Evolutionary conservation across 306 rosid genomes (phyloP), one percentile per base, ranked within the genome.

Genomic region (Vigna radiata): DNA sequence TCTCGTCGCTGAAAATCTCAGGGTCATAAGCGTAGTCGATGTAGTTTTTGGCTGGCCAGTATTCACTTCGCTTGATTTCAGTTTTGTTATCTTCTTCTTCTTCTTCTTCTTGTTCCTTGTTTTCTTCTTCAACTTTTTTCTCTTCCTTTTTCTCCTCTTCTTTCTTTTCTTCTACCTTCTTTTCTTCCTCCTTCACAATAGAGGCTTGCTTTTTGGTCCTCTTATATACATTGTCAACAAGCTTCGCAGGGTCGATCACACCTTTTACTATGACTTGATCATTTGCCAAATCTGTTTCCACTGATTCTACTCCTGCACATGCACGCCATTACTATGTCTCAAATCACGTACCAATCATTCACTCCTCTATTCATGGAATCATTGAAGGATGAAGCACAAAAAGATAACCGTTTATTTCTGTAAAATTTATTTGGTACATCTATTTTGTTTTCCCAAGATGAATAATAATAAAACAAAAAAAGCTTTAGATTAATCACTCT

Each of bases 1-100:
- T 91, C 56, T 91, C 97, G 27, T 91, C 97, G 55, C 97, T 91
- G 90, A 91, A 89, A 58, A 91, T 46, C 81, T 82, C 82, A 6
- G 88, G 85, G 14, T 73, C 74, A 75, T 86, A 79, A 16, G 78
- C 77, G 25, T 81, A 80, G 72, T 91, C 94, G 7, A 76, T 44
- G 75, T 75, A 36, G 85, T 71, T 43, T 60, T 31, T 84, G 1
- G 90, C 14, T 8, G 91, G 89, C 89, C 85, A 84, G 37, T 82
- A 81, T 49, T 90, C 90, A 63, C 81, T 86, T 44, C 72, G 65
- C 77, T 84, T 87, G 29, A 84, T 61, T 6, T 88, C 88, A 11
- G 69, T 70, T 84, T 76, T 86, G 55, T 77, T 70, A 5, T 86
- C 88, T 13, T 80, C 90, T 23, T 77, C 83, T 43, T 17, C 83